Evolutionary conservation across 1,284 basidiomycete genomes (phyloP), one percentile per base, ranked within the genome.

Genomic region (Rhodotorula sp.): DNA sequence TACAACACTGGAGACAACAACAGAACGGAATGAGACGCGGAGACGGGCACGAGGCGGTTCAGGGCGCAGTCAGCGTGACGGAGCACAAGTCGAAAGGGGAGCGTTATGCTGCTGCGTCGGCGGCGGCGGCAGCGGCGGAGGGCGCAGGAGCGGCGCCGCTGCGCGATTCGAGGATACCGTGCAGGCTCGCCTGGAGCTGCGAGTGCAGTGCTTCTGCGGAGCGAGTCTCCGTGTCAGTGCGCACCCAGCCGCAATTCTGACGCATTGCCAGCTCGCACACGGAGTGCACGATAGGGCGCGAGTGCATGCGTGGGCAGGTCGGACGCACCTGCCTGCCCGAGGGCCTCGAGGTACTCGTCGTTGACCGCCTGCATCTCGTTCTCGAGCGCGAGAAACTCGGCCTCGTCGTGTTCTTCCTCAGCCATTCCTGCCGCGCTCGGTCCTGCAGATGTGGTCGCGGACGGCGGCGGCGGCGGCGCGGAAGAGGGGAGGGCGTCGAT

Each of bases 401-500:
- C 76, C 10, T 77, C 78, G 61, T 78, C 77, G 34, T 78, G 78
- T 61, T 16, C 58, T 17, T 74, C 78, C 67, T 76, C 72, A 42
- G 52, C n/a, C n/a, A 54, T 0, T 87, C 89, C 21, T 82, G 77
- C n/a, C 83, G 82, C 34, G 34, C 34, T 34, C 34, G 34, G 34
- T 34, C 34, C 88, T 90, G 88, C 78, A 90, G 86, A 14, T 85
- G 83, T 78, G 91, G 88, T 12, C 91, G 80, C 77, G 87, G 82
- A 16, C 91, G 81, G 17, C 91, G 81, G 56, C 41, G 48, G 19
- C 89, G 41, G 89, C 7, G 87, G 84, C 77, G 90, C 89, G 3
- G 89, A 88, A 59, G 87, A 41, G 0, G 91, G 91, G 23, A 93
- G 80, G 0, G 88, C 88, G 67, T 90, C 86, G 55, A 93, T 90